Base-by-base conservation (phyloP, 257 asterid genomes). In the Thymus quinquecostatus region DNA sequence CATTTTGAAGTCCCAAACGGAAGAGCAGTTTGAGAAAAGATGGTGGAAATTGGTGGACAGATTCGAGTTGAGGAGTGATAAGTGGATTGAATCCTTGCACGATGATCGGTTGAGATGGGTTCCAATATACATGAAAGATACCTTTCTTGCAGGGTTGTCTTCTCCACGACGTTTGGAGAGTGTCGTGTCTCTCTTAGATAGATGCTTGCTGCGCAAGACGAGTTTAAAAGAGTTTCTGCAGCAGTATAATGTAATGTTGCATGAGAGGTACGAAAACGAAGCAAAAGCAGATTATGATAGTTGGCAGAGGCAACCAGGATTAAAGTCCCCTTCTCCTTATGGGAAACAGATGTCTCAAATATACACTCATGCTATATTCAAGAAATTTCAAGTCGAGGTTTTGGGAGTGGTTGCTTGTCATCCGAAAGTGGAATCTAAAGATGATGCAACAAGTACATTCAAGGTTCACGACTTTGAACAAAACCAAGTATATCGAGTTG, bases 381-480 rank as follows among this genome's bases (percentile, higher is more conserved):
- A 75, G 74, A 85, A 85, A 75, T 85, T 85, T 77, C 86, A 85
- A 77, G 79, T 77, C 45, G 88, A 86, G 86, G 85, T 83, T 77
- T 63, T 86, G 64, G 90, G 90, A 63, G 90, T 77, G 47, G 88
- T 86, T 66, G 88, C 88, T 29, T 86, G 88, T 70, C 86, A 79
- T 77, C 90, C 90, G 3, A 85, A 81, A 69, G 48, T 59, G 44
- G 88, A 77, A 59, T 66, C 67, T 47, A 73, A 68, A 63, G 77
- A 72, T 63, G 85, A 77, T 64, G 60, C 56, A 40, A 77, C 70
- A 53, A 38, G 55, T 40, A 63, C 64, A 13, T 86, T 77, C 79
- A 79, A 76, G 61, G 86, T 86, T 72, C 86, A 85, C 47, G 87
- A 85, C 68, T 76, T 78, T 33, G 87, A 85, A 69, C 80, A 66